Percentiles rank a stretch among this genome's conserved stretches.
These are phyloP conservation scores for Auricularia cornea DNA, from an alignment of 768 basidiomycete genomes.

Conservation along the genomic window DNA sequence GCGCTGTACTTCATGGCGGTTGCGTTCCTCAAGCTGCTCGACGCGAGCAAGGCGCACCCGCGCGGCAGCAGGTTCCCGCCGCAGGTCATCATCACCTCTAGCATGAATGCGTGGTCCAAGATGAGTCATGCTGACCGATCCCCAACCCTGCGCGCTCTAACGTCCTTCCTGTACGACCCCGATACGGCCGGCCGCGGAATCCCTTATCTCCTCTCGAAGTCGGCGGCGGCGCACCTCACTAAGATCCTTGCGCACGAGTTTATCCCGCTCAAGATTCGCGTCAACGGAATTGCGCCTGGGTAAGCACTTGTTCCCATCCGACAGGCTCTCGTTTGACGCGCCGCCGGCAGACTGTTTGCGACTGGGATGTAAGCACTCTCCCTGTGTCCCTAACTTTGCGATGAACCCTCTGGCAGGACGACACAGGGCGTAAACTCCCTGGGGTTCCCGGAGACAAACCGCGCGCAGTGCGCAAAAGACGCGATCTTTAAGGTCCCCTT, in stretches of 20 bases:
- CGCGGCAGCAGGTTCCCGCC: constrained; percentile 32
- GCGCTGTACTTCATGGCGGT: constrained; percentile 49
- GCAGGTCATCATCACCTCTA: constrained; percentile 42
- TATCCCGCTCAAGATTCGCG: constrained; percentile 37
- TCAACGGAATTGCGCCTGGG: constrained; percentile 42
- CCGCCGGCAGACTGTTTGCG: background rate
- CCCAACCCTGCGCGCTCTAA: background rate
- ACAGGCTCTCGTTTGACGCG: background rate
- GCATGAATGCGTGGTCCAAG: constrained; percentile 48
- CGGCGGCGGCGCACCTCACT: constrained; percentile 40
- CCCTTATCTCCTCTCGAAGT: constrained; percentile 42
- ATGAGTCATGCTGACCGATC: constrained; percentile 12
- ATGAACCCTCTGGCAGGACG: background rate
- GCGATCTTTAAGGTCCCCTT: constrained; percentile 28
- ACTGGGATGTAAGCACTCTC: constrained; percentile 25
- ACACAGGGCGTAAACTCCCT: constrained; percentile 12
- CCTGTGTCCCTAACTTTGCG: background rate
- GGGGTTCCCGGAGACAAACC: constrained; percentile 12
- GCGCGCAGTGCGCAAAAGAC: constrained; percentile 7
- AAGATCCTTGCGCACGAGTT: constrained; percentile 39
- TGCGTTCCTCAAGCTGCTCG: constrained; percentile 46
- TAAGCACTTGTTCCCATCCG: constrained; percentile 1
- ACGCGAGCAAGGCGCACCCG: constrained; percentile 33
- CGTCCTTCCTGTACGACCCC: constrained; percentile 24
- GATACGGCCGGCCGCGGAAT: constrained; percentile 32